Conservation (phyloP, 495 filamentous ascomycete species). For the Elasticomyces elasticus region DNA sequence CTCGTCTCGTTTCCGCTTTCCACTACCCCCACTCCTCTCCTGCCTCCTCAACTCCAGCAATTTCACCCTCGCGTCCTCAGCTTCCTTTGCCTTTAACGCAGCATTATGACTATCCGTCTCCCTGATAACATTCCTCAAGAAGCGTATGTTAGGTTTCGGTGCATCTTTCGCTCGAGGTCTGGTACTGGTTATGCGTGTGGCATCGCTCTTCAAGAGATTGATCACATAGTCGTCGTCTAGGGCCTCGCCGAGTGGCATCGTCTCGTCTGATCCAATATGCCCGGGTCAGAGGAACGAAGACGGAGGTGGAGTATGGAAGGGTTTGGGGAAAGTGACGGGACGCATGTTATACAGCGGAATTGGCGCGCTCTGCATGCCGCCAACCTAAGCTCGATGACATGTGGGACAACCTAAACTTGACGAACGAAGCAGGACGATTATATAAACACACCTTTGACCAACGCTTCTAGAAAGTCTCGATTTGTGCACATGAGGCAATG, state of each 20-base stretch:
- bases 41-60: slow-evolving; percentile 42
- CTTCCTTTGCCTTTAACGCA: slow-evolving; percentile 72
- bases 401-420: no score
- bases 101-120: slow-evolving; percentile 86
- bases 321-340: background rate
- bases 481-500: no score
- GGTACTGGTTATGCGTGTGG: slow-evolving; percentile 7
- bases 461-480: no score
- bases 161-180: slow-evolving; percentile 32
- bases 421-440: no score
- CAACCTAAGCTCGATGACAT: no score
- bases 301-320: background rate
- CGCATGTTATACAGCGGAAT: background rate
- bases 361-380: no score
- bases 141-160: slow-evolving; percentile 84
- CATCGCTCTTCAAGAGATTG: slow-evolving; percentile 12
- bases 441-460: no score
- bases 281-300: background rate
- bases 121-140: slow-evolving; percentile 77
- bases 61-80: slow-evolving; percentile 50
- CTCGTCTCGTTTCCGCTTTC: slow-evolving; percentile 18
- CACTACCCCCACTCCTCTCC: slow-evolving; percentile 28
- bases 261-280: background rate
- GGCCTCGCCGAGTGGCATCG: slow-evolving; percentile 7
- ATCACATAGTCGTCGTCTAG: slow-evolving; percentile 16